These are phyloP conservation scores for Sporothrix schenckii DNA, from an alignment of 2,329 filamentous ascomycete genomes.

Conservation along the genomic window DNA sequence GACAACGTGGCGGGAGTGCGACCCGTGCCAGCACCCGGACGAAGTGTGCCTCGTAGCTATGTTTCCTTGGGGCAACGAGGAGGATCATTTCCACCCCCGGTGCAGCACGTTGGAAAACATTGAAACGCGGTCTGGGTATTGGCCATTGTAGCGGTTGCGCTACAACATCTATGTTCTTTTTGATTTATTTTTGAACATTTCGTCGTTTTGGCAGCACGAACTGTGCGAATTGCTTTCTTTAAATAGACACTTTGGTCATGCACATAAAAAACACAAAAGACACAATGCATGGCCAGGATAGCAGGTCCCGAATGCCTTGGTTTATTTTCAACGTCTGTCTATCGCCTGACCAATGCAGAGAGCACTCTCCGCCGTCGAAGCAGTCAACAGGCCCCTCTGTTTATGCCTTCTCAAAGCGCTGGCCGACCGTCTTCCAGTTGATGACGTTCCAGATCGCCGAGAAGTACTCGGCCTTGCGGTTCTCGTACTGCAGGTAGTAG, in stretches of 20 bases:
- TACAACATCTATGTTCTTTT: not conserved
- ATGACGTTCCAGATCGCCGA: constrained; percentile 90
- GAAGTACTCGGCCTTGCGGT: constrained; percentile 96
- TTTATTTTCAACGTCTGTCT: not conserved
- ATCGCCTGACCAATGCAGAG: not conserved
- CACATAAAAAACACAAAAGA: too few relatives aligned
- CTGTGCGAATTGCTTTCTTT: not conserved
- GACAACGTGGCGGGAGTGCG: constrained; percentile 45
- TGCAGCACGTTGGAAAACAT: constrained; percentile 25
- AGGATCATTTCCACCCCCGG: constrained; percentile 36
- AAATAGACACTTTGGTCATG: not conserved
- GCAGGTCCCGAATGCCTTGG: not conserved
- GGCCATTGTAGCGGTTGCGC: not conserved
- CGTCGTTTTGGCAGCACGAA: not conserved
- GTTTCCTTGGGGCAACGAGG: constrained; percentile 45
- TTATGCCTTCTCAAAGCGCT: constrained; percentile 60
- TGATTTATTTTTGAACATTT: not conserved
- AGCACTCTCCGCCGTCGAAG: not conserved
- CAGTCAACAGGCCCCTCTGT: not conserved
- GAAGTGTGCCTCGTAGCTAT: constrained; percentile 47
- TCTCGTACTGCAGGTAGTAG: constrained; percentile 95
- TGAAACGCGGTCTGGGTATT: constrained; percentile 12
- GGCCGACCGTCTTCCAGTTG: constrained; percentile 90
- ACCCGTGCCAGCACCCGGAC: constrained; percentile 39
- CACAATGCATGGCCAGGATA: too few relatives aligned